Base-by-base conservation (phyloP, 1,139 yeast genomes). In the Trichomonascaceae sp. region DNA sequence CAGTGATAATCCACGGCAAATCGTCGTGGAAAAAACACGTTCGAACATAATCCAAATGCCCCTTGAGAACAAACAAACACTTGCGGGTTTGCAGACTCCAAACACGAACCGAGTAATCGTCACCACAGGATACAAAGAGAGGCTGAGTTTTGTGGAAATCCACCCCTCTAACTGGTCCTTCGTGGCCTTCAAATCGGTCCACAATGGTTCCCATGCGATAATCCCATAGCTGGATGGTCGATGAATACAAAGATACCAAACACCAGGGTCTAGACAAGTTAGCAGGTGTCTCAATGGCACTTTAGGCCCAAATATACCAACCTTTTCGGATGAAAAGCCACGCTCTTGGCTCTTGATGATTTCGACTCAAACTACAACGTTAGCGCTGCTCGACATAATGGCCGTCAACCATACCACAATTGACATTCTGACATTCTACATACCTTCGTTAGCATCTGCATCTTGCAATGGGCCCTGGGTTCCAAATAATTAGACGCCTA, bases 91-190 rank as follows among this genome's bases (percentile, higher is more conserved):
- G 90, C 63, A 93, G 78, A 32, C 97, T 89, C 99, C 99, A 95
- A 19, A 95, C 97, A 69, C 89, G 89, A 65, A 95, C 84, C 53
- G 95, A 81, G 70, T 91, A 89, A 71, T 95, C 99, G 70, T 95
- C 99, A 70, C 97, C 97, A 62, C 98, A 96, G 15, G 97, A 89
- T 39, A 85, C 99, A 71, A 95, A 93, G 58, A 95, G 78, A 39
- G 98, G 98, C 72, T 95, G 99, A 5, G 98, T 90, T 57, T 96
- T 96, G 72, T 95, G 99, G 79, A 95, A 93, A 68, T 85, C 93
- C 49, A 95, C 88, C 60, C 93, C 85, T 73, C 99, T 83, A 38
- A 95, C 99, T 6, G 99, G 98, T 27, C 99, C 99, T 64, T 88
- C 96, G 69, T 95, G 99, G 63, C 93, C 99, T 72, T 95, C 99